Base-by-base conservation (phyloP, 2,329 filamentous ascomycete species). In the Saccharata proteae region DNA sequence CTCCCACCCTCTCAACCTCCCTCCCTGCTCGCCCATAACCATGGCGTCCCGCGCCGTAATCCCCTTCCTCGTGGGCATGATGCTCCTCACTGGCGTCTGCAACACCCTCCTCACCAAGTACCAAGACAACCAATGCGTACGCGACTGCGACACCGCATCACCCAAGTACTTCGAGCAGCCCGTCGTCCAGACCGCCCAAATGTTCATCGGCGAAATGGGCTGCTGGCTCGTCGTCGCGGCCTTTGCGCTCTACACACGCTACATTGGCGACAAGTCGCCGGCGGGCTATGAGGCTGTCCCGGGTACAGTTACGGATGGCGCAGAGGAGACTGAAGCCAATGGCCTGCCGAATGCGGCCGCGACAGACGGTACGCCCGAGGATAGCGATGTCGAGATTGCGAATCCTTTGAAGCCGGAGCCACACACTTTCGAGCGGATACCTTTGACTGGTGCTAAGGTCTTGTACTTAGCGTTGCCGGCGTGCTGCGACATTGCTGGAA, bases 71-170 rank as follows among this genome's bases (percentile, higher is more conserved):
- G 84, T 96, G 57, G 79, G 69, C 46, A 92, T 94, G 83, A 96
- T 96, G 88, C 68, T 96, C 51, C 62, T 93, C 52, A 94, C 88
- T 15, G 88, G 88, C 40, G 85, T 93, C 39, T 93, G 85, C 68
- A 98, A 98, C 57, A 98, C 90, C 2, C 73, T 98, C 39, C 68
- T 98, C 48, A 94, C 88, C 45, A 98, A 98, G 54, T 94, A 86
- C 51, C 35, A 85, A 82, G 90, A 98, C 55, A 93, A 93, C 66
- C 84, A 94, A 77, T 98, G 90, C 61, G 82, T 96, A 23, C 72
- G 80, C 42, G 75, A 96, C 62, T 98, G 90, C 64, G 74, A 83
- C 46, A 67, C 73, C 38, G 68, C 67, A 37, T 71, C 78, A 42
- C 78, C 74, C 32, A 63, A 71, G 40, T 70, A 72, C 45, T 96